These are phyloP conservation scores for Phalaenopsis hybrid DNA, from an alignment of 116 monocot genomes.

Conservation along the genomic window DNA sequence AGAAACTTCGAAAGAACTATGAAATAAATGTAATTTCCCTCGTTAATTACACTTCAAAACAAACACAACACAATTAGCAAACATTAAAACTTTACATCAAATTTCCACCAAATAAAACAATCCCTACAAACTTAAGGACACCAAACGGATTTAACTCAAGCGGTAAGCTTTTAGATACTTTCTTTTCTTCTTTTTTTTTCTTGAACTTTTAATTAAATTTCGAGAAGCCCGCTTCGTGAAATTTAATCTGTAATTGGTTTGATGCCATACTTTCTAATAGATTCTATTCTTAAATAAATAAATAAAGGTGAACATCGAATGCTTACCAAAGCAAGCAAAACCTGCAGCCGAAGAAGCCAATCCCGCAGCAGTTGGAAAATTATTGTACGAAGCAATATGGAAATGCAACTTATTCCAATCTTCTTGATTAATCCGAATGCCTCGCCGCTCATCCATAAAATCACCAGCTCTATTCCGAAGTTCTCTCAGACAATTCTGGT, in stretches of 20 bases:
- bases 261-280: neutral
- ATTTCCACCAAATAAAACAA: neutral
- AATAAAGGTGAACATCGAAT: neutral
- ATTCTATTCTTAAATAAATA: neutral
- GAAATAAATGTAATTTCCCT: neutral
- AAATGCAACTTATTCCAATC: slow-evolving; percentile 73
- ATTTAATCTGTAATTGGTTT: neutral
- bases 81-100: neutral
- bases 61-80: neutral
- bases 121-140: neutral
- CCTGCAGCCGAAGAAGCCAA: slow-evolving; percentile 95
- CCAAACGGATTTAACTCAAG: too few relatives aligned
- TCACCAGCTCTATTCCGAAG: slow-evolving; percentile 58
- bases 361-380: slow-evolving; percentile 93
- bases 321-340: slow-evolving; percentile 85
- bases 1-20: neutral
- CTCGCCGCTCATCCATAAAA: slow-evolving; percentile 72
- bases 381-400: slow-evolving; percentile 86
- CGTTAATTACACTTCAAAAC: neutral
- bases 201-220: too few relatives aligned
- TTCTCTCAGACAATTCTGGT: slow-evolving; percentile 84
- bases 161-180: too few relatives aligned
- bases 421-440: slow-evolving; percentile 53
- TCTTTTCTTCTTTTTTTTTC: too few relatives aligned
- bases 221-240: too few relatives aligned